These are phyloP conservation scores for Globisporangium alternatum DNA, from an alignment of 352 stramenopile species.

Conservation along the genomic window DNA sequence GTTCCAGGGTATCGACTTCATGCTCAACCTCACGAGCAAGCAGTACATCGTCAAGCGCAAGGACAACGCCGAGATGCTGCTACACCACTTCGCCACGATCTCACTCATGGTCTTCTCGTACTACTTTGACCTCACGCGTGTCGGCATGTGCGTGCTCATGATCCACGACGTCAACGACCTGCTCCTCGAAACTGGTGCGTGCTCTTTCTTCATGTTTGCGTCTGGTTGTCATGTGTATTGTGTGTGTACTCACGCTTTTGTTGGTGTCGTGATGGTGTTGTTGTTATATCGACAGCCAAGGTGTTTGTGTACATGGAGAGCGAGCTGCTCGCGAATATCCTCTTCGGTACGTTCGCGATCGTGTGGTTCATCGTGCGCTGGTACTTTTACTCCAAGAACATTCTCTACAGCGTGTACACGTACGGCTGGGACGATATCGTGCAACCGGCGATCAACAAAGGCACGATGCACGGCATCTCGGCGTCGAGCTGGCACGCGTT, in stretches of 20 bases:
- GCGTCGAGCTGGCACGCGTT: constrained; percentile 54
- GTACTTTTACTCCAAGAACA: constrained; percentile 74
- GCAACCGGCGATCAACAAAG: constrained; percentile 38
- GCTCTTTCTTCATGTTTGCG: constrained; percentile 1
- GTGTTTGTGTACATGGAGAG: constrained; percentile 75
- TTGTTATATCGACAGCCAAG: constrained; percentile 40
- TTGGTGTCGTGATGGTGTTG: background rate
- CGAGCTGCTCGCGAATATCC: constrained; percentile 63
- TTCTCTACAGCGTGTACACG: constrained; percentile 56
- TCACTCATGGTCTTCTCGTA: constrained; percentile 79
- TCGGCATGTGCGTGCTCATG: constrained; percentile 77
- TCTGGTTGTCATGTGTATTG: constrained; percentile 6
- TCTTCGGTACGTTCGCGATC: constrained; percentile 68
- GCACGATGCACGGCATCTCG: constrained; percentile 33
- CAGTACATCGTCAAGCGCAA: constrained; percentile 84
- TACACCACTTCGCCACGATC: constrained; percentile 78
- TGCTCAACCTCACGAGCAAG: constrained; percentile 79
- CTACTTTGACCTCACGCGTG: constrained; percentile 61
- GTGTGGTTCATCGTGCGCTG: constrained; percentile 73
- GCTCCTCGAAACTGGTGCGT: constrained; percentile 58
- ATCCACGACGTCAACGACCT: constrained; percentile 83
- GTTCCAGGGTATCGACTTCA: constrained; percentile 82
- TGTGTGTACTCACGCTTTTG: background rate
- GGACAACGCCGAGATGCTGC: constrained; percentile 79
- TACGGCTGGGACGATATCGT: constrained; percentile 53